Evolutionary conservation across 352 stramenopile genomes (phyloP).

Genomic region (Aphanomyces cochlioides): DNA sequence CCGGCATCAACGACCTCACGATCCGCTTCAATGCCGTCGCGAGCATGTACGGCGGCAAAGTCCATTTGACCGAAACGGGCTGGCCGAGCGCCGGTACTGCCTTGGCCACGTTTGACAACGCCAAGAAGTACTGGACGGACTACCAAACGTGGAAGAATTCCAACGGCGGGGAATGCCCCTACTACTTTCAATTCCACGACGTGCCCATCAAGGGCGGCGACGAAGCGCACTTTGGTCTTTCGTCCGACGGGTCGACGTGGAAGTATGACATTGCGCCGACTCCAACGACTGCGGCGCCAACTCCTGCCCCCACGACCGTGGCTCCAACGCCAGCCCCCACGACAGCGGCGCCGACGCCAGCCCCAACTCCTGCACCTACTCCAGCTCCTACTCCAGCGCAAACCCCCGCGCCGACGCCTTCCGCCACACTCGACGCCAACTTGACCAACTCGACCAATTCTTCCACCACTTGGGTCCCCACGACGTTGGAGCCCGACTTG

Average conservation of each 20-base stretch:
- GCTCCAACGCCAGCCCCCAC: slow-evolving; percentile 7
- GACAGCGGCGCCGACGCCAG: slow-evolving; percentile 6
- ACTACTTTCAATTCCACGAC: slow-evolving; percentile 32
- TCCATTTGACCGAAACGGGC: slow-evolving; percentile 38
- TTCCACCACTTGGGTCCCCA: too few relatives aligned
- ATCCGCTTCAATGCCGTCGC: slow-evolving; percentile 33
- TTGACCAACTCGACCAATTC: too few relatives aligned
- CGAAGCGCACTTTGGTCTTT: slow-evolving; percentile 56
- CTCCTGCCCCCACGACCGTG: slow-evolving; percentile 2
- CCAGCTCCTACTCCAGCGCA: not conserved
- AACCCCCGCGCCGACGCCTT: too few relatives aligned
- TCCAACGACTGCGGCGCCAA: slow-evolving; percentile 3
- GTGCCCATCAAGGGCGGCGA: slow-evolving; percentile 36
- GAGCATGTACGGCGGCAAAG: slow-evolving; percentile 33
- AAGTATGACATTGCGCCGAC: slow-evolving; percentile 13
- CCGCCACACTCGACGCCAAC: too few relatives aligned
- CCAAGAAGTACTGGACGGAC: slow-evolving; percentile 21
- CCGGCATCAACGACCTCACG: slow-evolving; percentile 28
- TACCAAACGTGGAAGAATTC: slow-evolving; percentile 20
- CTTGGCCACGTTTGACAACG: slow-evolving; percentile 10
- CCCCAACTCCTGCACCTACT: not conserved
- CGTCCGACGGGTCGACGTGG: slow-evolving; percentile 29
- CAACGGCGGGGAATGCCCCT: slow-evolving; percentile 18
- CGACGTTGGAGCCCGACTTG: too few relatives aligned
- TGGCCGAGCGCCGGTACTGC: slow-evolving; percentile 29